A percentile compares a stretch with the other conserved stretches of the same genome.
Conservation (phyloP, 2,329 filamentous ascomycete species). For the Cladosporium sp. region DNA sequence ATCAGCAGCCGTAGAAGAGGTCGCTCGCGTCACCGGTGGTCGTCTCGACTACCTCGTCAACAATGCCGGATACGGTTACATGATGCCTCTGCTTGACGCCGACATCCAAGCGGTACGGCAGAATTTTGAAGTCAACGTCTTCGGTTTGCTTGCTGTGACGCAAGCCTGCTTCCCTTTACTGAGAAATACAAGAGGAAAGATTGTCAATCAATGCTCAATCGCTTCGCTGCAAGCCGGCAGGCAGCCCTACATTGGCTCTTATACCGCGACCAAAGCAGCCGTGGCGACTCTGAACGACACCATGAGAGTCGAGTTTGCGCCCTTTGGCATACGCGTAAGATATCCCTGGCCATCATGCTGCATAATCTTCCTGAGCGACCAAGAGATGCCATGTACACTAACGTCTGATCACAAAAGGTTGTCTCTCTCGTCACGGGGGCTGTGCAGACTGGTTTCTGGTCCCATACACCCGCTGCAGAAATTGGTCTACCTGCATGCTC, state of each 20-base stretch:
- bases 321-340: slow-evolving; percentile 25
- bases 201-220: slow-evolving; percentile 39
- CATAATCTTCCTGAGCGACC: not conserved
- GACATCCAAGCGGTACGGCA: slow-evolving; percentile 42
- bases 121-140: slow-evolving; percentile 50
- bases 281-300: slow-evolving; percentile 20
- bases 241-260: slow-evolving; percentile 30
- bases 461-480: not conserved
- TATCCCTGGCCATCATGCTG: too few species aligned
- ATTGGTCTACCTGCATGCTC: slow-evolving; percentile 23
- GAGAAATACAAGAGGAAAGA: slow-evolving; percentile 30
- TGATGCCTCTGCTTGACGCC: slow-evolving; percentile 25
- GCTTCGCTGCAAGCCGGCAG: slow-evolving; percentile 18
- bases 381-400: not conserved
- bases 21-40: slow-evolving; percentile 26
- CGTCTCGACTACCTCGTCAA: slow-evolving; percentile 46
- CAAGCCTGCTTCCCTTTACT: slow-evolving; percentile 48
- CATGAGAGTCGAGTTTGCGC: slow-evolving; percentile 27
- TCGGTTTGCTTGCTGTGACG: slow-evolving; percentile 35
- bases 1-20: slow-evolving; percentile 27
- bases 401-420: slow-evolving; percentile 10
- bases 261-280: slow-evolving; percentile 30
- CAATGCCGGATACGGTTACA: slow-evolving; percentile 40
- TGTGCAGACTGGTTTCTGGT: slow-evolving; percentile 16
- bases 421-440: slow-evolving; percentile 19